A percentile compares a stretch with the other conserved stretches of the same genome.
Evolutionary conservation across 305 asterid species (phyloP).

Genomic region (Fraxinus paxiana): DNA sequence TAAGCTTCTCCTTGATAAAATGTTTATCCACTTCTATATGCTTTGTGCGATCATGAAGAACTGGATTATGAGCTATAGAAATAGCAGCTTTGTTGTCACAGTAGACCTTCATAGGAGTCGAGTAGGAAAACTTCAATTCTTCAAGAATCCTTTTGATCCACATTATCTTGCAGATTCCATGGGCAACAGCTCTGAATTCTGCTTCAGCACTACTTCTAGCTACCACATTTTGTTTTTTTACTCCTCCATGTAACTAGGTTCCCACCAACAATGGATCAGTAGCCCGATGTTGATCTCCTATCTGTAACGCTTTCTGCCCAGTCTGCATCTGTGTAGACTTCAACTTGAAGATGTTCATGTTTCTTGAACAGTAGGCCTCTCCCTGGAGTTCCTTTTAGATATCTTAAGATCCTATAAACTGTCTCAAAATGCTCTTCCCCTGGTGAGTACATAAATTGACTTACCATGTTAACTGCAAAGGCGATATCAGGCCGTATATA

Average conservation of each 20-base stretch:
- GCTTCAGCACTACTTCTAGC: neutral
- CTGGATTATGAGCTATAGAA: neutral
- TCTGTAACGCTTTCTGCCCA: neutral
- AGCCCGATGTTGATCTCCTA: neutral
- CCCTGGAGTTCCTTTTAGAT: neutral
- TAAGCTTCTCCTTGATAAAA: neutral
- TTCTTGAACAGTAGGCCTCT: neutral
- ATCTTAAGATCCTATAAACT: neutral
- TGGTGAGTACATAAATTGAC: constrained; percentile 6
- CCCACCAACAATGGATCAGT: neutral
- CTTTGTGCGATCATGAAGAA: neutral
- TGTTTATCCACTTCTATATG: neutral
- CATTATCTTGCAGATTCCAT: neutral
- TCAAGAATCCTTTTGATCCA: neutral
- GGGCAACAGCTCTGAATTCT: neutral
- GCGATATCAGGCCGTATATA: neutral
- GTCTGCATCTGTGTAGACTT: neutral
- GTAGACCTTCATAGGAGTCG: neutral
- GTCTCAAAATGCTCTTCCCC: neutral
- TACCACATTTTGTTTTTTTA: neutral
- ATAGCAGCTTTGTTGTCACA: neutral
- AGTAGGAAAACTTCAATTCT: neutral
- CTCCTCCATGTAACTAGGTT: neutral
- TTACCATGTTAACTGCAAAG: neutral
- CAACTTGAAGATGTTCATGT: neutral